A percentile compares a stretch with the other conserved stretches of the same genome.
Conservation (phyloP, 202 grass and related monocot genomes). For the Zoysia matrella region DNA sequence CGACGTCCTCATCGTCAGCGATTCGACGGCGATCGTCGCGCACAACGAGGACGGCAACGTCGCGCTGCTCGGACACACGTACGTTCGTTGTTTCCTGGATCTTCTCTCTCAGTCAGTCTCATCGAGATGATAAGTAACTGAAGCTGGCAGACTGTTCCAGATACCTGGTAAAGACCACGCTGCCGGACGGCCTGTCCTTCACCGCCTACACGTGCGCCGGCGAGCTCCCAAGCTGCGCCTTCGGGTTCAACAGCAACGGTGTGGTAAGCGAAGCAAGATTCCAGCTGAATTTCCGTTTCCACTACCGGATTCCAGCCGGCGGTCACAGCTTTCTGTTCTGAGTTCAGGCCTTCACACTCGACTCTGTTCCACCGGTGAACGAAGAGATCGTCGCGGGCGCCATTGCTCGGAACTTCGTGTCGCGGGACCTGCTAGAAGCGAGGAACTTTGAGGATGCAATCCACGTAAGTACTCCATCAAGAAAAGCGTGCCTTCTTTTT, state of each 20-base stretch:
- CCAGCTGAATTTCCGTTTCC: slow-evolving; percentile 18
- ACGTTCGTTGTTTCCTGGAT: not conserved
- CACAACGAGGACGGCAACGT: slow-evolving; percentile 83
- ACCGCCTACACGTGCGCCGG: slow-evolving; percentile 81
- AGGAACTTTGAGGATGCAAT: slow-evolving; percentile 64
- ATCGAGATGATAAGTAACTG: not conserved
- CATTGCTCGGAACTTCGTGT: slow-evolving; percentile 73
- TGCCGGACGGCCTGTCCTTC: slow-evolving; percentile 66
- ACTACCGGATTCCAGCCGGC: not conserved
- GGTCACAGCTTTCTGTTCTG: not conserved
- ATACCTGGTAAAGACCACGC: slow-evolving; percentile 60
- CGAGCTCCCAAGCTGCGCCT: slow-evolving; percentile 87
- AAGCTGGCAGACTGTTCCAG: slow-evolving; percentile 31
- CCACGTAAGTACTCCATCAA: slow-evolving; percentile 27
- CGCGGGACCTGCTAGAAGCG: slow-evolving; percentile 76
- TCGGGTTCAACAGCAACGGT: slow-evolving; percentile 90
- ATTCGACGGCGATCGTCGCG: slow-evolving; percentile 62
- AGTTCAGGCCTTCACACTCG: slow-evolving; percentile 76
- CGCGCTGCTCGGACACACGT: slow-evolving; percentile 75
- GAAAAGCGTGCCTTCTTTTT: no score
- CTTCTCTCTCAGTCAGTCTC: not conserved
- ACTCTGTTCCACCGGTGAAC: slow-evolving; percentile 67
- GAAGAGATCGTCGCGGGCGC: slow-evolving; percentile 63
- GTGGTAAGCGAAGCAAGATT: slow-evolving; percentile 37
- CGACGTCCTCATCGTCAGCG: slow-evolving; percentile 70